phyloP scores from a whole-genome alignment of 805 yeast genomes.

The Suhomyces vadensis region DNA sequence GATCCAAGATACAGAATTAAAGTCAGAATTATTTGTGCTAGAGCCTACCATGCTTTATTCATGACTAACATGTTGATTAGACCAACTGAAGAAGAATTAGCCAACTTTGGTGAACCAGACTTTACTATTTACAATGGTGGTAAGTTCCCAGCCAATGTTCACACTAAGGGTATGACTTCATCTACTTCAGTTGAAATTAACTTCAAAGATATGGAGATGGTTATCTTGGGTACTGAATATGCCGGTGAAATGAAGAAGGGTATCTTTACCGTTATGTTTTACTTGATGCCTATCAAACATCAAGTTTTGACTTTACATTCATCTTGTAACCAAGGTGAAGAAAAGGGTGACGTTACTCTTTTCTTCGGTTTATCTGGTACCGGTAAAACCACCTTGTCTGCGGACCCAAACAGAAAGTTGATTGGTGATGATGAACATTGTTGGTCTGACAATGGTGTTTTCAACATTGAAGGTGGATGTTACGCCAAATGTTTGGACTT shows the following conservation, averaged over 20 bases:
- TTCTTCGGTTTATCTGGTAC: slow-evolving; percentile 98
- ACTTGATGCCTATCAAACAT: slow-evolving; percentile 94
- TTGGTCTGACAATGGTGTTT: slow-evolving; percentile 98
- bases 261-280: slow-evolving; percentile 97
- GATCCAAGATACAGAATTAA: slow-evolving; percentile 96
- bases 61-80: slow-evolving; percentile 98
- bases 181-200: slow-evolving; percentile 93
- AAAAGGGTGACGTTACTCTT: slow-evolving; percentile 83
- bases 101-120: slow-evolving; percentile 93
- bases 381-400: slow-evolving; percentile 96
- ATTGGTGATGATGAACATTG: slow-evolving; percentile 99
- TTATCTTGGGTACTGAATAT: slow-evolving; percentile 96
- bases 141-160: slow-evolving; percentile 96
- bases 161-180: slow-evolving; percentile 97
- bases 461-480: slow-evolving; percentile 99
- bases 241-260: slow-evolving; percentile 99
- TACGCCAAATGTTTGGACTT: slow-evolving; percentile 96
- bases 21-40: slow-evolving; percentile 93
- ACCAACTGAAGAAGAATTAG: slow-evolving; percentile 88
- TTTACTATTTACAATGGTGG: slow-evolving; percentile 98
- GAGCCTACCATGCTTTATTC: slow-evolving; percentile 97
- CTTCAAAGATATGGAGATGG: slow-evolving; percentile 98
- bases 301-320: slow-evolving; percentile 92
- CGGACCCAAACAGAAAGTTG: slow-evolving; percentile 89
- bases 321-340: slow-evolving; percentile 86